Base-by-base conservation (phyloP, 441 rosid genomes). In the Mallotus japonicus region DNA sequence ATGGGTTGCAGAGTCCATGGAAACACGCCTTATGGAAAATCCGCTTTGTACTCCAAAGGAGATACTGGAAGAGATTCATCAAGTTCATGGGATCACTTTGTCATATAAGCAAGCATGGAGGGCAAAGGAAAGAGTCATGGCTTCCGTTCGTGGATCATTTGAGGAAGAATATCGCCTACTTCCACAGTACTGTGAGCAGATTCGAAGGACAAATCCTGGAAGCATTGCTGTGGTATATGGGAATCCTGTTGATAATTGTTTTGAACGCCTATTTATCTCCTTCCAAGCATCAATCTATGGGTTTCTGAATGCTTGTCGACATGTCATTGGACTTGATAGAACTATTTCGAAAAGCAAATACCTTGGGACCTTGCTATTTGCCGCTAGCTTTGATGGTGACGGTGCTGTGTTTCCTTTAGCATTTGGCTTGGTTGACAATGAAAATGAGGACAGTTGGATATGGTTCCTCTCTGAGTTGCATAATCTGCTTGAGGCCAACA, bases 51-150 rank as follows among this genome's bases (percentile, higher is more conserved):
- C 86, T 77, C 97, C 97, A 13, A 92, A 90, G 75, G 96, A 92
- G 85, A 92, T 92, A 74, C 80, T 90, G 60, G 96, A 92, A 81
- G 95, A 92, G 85, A 90, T 92, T 62, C 92, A 90, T 65, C 86
- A 87, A 56, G 84, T 79, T 71, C 94, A 90, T 60, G 97, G 97
- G 19, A 90, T 92, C 74, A 80, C 97, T 47, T 77, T 92, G 40
- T 90, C 97, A 0, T 92, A 90, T 86, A 92, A 89, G 83, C 97
- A 92, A 84, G 97, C 97, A 24, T 92, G 97, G 96, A 89, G 97
- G 46, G 97, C 94, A 34, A 92, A 92, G 79, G 97, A 79, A 72
- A 85, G 89, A 40, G 79, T 86, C 57, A 86, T 90, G 89, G 89
- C 90, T 51, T 69, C 81, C 55, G 78, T 88, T 42, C 85, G 88